Evolutionary conservation across 1,284 basidiomycete genomes (phyloP).

Genomic region (Naganishia sp.): DNA sequence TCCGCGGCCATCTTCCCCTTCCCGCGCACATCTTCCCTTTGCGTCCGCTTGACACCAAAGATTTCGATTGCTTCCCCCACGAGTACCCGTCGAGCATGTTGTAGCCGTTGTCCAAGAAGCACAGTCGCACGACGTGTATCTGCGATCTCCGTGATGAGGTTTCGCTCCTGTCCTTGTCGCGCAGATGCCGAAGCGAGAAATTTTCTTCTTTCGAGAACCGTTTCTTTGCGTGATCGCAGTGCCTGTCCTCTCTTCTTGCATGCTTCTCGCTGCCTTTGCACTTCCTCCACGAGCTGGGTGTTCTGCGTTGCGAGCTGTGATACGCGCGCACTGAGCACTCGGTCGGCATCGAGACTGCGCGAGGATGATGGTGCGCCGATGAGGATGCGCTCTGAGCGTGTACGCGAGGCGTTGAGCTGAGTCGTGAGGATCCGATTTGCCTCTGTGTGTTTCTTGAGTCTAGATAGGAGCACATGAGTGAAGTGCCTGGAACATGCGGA

Average conservation of each 20-base stretch:
- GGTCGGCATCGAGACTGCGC: neutral
- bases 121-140: neutral
- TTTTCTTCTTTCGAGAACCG: neutral
- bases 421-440: constrained; percentile 29
- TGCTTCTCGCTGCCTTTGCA: neutral
- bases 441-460: constrained; percentile 30
- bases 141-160: neutral
- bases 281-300: neutral
- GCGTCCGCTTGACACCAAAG: constrained; percentile 10
- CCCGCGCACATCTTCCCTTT: neutral
- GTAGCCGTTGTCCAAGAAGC: neutral
- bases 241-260: neutral
- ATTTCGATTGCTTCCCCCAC: constrained; percentile 10
- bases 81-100: constrained; percentile 17
- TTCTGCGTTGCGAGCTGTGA: neutral
- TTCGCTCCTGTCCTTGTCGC: neutral
- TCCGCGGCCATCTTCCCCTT: neutral
- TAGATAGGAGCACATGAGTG: neutral
- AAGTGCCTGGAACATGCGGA: neutral
- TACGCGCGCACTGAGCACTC: neutral
- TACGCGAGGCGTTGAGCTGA: constrained; percentile 24
- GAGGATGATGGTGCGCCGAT: constrained; percentile 1
- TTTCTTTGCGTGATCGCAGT: neutral
- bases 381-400: constrained; percentile 23
- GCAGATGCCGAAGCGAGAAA: neutral